Conservation (phyloP, 176 grass and related monocot genomes). For the Canna indica region DNA sequence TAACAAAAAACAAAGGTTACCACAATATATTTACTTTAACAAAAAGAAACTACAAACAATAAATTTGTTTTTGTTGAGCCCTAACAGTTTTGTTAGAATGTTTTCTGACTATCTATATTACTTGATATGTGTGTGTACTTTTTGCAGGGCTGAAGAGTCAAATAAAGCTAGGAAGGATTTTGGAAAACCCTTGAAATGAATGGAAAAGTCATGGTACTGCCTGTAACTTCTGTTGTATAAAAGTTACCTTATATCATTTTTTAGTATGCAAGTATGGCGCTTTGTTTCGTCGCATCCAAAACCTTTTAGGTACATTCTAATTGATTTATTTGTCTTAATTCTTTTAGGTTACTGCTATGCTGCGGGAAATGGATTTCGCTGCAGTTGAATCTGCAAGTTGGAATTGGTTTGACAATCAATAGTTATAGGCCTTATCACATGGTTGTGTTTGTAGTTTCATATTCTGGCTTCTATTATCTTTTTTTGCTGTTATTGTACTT, state of each 20-base stretch:
- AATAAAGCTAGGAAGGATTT: slow-evolving; percentile 3
- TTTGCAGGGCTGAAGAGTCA: neutral
- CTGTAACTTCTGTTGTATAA: neutral
- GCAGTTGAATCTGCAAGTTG: neutral
- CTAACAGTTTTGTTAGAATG: too few relatives aligned
- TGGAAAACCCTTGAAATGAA: slow-evolving; percentile 6
- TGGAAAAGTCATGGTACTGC: neutral
- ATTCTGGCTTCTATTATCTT: neutral
- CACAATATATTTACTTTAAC: neutral
- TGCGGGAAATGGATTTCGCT: neutral
- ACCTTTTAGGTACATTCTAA: neutral
- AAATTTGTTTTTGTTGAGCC: neutral
- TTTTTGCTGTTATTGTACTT: slow-evolving; percentile 8
- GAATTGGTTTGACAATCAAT: neutral
- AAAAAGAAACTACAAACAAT: neutral
- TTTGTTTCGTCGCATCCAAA: neutral
- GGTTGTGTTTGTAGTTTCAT: slow-evolving; percentile 7
- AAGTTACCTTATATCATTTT: neutral
- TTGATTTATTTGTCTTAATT: neutral
- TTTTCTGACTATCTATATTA: too few relatives aligned
- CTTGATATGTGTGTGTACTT: neutral
- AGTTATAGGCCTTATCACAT: slow-evolving; percentile 3
- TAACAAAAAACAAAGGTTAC: slow-evolving; percentile 55
- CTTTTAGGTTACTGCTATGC: neutral
- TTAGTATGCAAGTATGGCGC: neutral